These are phyloP conservation scores for Geotrichum australiense DNA, from an alignment of 1,139 yeast species.

Conservation along the genomic window DNA sequence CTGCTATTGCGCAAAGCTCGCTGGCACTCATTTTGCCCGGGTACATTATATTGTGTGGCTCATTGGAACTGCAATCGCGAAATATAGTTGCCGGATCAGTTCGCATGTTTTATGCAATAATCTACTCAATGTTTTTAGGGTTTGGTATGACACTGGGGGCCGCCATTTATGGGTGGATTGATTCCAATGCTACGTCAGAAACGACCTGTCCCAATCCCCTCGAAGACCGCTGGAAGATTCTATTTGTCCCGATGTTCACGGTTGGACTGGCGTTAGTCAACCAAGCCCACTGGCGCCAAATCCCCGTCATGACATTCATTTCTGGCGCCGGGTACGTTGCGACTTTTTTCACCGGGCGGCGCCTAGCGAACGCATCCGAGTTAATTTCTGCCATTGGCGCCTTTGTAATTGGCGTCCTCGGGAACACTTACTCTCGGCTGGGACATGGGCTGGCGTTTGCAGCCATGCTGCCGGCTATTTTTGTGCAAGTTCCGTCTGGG, in stretches of 20 bases:
- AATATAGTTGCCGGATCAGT: constrained; percentile 91
- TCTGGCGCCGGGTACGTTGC: constrained; percentile 77
- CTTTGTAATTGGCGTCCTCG: constrained; percentile 81
- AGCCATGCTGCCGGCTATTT: constrained; percentile 92
- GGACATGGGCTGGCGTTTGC: constrained; percentile 91
- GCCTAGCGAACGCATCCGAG: constrained; percentile 65
- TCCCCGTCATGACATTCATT: constrained; percentile 74
- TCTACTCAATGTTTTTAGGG: constrained; percentile 81
- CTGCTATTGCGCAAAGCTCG: constrained; percentile 85
- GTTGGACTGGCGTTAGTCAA: constrained; percentile 66
- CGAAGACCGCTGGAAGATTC: constrained; percentile 59
- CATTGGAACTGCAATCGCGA: constrained; percentile 81
- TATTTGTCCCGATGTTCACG: constrained; percentile 78
- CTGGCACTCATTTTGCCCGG: constrained; percentile 89
- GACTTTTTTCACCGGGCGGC: constrained; percentile 70
- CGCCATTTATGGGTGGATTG: constrained; percentile 91
- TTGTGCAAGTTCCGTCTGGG: constrained; percentile 92
- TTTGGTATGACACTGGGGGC: constrained; percentile 93
- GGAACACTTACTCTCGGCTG: constrained; percentile 78
- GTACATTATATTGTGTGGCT: constrained; percentile 81
- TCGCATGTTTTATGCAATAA: constrained; percentile 91
- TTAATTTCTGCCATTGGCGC: constrained; percentile 88
- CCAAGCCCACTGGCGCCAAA: constrained; percentile 71
- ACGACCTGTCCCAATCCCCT: constrained; percentile 49
- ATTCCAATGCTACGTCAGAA: constrained; percentile 60